phyloP scores from a whole-genome alignment of 2,329 filamentous ascomycete genomes.

The Aureobasidium lini region DNA sequence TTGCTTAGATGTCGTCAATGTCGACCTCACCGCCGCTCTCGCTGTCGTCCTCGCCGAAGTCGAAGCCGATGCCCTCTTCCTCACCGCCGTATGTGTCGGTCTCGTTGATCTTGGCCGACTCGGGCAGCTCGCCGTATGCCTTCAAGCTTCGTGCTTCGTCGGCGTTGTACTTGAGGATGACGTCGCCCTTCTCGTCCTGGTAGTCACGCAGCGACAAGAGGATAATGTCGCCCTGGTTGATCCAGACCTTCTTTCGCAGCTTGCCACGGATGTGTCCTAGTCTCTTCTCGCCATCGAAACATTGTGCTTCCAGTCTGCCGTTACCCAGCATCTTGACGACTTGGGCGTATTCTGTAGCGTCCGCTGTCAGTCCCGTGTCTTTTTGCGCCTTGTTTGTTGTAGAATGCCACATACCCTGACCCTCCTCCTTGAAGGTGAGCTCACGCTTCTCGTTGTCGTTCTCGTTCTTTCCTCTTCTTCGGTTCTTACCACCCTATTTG shows the following conservation, averaged over 20 bases:
- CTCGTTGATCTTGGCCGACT: conserved; percentile 99
- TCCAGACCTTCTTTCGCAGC: conserved; percentile 99
- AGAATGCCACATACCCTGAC: conserved; percentile 55
- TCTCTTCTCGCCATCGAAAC: conserved; percentile 89
- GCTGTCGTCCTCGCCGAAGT: conserved; percentile 86
- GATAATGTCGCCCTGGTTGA: conserved; percentile 96
- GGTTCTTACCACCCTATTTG: conserved; percentile 88
- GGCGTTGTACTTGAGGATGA: conserved; percentile 89
- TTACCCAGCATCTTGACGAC: conserved; percentile 95
- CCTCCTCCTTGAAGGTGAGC: conserved; percentile 97
- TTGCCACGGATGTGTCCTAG: conserved; percentile 87
- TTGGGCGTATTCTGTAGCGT: conserved; percentile 62
- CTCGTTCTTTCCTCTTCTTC: conserved; percentile 77
- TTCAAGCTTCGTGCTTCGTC: conserved; percentile 94
- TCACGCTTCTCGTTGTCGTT: conserved; percentile 99
- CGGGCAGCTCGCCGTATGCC: conserved; percentile 93
- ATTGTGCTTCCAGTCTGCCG: conserved; percentile 84
- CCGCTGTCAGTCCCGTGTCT: conserved; percentile 16
- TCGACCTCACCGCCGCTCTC: conserved; percentile 70
- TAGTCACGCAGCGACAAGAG: conserved; percentile 82
- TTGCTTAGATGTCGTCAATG: conserved; percentile 78
- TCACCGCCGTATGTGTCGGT: conserved; percentile 88
- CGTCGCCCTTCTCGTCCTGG: conserved; percentile 88
- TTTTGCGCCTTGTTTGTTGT: background rate
- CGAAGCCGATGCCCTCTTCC: conserved; percentile 93